These are phyloP conservation scores for Cardamine occulta DNA, from an alignment of 345 rosid genomes.

Conservation along the genomic window DNA sequence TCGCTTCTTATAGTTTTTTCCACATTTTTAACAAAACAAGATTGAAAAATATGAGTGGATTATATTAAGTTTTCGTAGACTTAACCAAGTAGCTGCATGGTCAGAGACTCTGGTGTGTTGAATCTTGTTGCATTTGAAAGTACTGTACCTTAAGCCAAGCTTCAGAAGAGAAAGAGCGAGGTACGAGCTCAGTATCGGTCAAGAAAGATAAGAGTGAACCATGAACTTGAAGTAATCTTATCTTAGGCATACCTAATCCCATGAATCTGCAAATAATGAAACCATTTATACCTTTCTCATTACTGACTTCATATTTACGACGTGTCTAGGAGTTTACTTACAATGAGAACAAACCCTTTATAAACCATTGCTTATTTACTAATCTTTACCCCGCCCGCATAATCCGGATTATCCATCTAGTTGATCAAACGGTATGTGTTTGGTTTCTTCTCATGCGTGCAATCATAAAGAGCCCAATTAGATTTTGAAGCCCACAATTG, in stretches of 20 bases:
- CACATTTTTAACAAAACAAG: neutral
- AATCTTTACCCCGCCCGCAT: too few relatives aligned
- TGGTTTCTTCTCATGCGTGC: too few relatives aligned
- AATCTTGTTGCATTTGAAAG: neutral
- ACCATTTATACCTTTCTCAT: neutral
- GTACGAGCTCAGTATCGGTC: slow-evolving; percentile 1
- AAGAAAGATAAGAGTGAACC: slow-evolving; percentile 10
- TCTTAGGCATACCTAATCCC: slow-evolving; percentile 4
- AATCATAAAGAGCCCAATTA: neutral
- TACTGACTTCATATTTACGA: neutral
- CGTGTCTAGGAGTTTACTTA: neutral
- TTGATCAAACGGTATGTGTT: too few relatives aligned
- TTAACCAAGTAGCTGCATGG: neutral
- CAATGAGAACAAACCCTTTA: neutral
- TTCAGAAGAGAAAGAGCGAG: neutral
- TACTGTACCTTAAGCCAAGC: slow-evolving; percentile 7
- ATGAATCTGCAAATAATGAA: slow-evolving; percentile 3
- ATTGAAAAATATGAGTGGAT: neutral
- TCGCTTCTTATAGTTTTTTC: neutral
- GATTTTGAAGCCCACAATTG: neutral
- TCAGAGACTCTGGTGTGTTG: neutral
- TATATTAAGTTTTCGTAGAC: neutral
- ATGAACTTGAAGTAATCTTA: slow-evolving; percentile 11
- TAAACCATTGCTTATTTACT: too few relatives aligned
- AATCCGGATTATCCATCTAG: too few relatives aligned